Evolutionary conservation across 108 stramenopile genomes (phyloP).

Genomic region (Aureococcus anophagefferens): DNA sequence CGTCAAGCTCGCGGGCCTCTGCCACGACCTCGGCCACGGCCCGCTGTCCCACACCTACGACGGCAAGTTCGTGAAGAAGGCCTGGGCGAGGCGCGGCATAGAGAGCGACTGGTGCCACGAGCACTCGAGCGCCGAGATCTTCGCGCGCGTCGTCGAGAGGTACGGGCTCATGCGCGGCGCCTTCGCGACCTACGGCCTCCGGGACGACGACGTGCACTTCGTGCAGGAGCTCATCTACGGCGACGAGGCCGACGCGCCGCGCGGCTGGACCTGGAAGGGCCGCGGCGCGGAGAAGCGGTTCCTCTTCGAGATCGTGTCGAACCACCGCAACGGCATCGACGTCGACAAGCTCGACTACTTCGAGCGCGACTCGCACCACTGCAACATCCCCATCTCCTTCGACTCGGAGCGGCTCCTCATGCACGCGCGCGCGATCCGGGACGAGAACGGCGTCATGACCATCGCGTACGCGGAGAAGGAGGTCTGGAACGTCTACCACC

Average conservation of each 20-base stretch:
- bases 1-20: slow-evolving; percentile 36
- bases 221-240: slow-evolving; percentile 34
- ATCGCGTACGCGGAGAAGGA: too few relatives aligned
- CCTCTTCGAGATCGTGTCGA: slow-evolving; percentile 43
- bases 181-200: slow-evolving; percentile 2
- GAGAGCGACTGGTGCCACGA: slow-evolving; percentile 29
- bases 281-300: slow-evolving; percentile 16
- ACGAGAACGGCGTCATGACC: too few relatives aligned
- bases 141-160: not conserved
- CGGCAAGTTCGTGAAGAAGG: not conserved
- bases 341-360: slow-evolving; percentile 48
- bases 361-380: slow-evolving; percentile 15
- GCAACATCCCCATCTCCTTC: too few relatives aligned
- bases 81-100: too few relatives aligned
- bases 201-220: slow-evolving; percentile 21
- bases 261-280: not conserved
- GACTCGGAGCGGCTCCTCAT: too few relatives aligned
- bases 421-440: too few relatives aligned
- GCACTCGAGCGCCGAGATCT: slow-evolving; percentile 14
- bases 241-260: not conserved
- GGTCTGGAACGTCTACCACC: too few relatives aligned
- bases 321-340: slow-evolving; percentile 32
- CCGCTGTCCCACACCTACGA: slow-evolving; percentile 35
- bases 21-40: slow-evolving; percentile 36
- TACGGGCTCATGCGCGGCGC: too few relatives aligned